These are phyloP conservation scores for Nannizziopsis arthrosporioides DNA, from an alignment of 2,329 filamentous ascomycete species.

Conservation along the genomic window DNA sequence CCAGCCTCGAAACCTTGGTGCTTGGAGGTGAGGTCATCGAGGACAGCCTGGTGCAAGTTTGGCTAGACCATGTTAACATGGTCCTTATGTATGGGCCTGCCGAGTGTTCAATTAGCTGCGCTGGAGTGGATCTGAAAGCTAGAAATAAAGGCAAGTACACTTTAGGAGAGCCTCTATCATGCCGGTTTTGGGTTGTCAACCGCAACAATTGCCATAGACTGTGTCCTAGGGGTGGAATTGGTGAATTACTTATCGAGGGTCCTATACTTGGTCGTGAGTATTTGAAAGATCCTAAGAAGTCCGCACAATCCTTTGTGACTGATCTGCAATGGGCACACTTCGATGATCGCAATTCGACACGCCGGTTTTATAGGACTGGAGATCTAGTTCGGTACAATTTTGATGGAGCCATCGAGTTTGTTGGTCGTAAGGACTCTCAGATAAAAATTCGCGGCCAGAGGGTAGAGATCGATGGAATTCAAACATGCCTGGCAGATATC, in stretches of 20 bases:
- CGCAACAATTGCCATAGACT: constrained; percentile 24
- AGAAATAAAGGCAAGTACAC: no score
- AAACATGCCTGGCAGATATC: no score
- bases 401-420: constrained; percentile 2
- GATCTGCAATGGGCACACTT: neutral
- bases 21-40: no score
- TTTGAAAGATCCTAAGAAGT: constrained; percentile 21
- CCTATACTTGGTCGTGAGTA: constrained; percentile 18
- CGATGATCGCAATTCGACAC: neutral
- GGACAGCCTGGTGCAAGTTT: no score
- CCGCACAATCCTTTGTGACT: constrained; percentile 19
- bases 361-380: constrained; percentile 18
- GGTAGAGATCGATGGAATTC: constrained; percentile 11
- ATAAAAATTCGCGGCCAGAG: constrained; percentile 8
- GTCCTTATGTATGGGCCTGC: no score
- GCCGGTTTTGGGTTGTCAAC: constrained; percentile 27
- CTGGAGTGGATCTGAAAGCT: no score
- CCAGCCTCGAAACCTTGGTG: no score
- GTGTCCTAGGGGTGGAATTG: constrained; percentile 28
- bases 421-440: constrained; percentile 9
- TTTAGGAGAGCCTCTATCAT: no score
- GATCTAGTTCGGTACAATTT: constrained; percentile 21
- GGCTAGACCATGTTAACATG: no score
- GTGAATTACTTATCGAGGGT: constrained; percentile 24
- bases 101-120: no score